phyloP scores from a whole-genome alignment of 345 rosid genomes.

The Salix koriyanagi region DNA sequence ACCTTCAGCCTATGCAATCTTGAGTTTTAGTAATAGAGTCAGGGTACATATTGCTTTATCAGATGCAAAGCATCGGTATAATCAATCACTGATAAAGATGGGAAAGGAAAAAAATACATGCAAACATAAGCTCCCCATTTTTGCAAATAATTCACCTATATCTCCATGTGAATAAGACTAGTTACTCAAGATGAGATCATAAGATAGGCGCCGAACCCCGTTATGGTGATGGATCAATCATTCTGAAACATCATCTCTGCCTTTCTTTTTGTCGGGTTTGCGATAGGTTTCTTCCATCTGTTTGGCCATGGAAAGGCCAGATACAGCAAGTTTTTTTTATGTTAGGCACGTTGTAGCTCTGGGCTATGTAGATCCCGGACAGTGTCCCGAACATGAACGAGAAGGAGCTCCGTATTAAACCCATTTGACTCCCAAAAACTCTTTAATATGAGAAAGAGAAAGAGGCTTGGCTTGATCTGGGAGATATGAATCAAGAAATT shows the following conservation, averaged over 20 bases:
- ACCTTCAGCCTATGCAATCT: background rate
- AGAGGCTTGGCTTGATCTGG: background rate
- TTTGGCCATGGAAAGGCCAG: conserved; percentile 32
- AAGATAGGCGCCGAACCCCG: background rate
- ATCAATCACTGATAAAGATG: background rate
- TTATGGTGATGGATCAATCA: background rate
- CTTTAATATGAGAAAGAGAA: background rate
- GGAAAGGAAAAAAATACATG: background rate
- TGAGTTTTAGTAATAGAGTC: background rate
- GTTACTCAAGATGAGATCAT: background rate
- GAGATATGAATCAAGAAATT: no score
- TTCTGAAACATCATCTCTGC: background rate
- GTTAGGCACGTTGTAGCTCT: conserved; percentile 46
- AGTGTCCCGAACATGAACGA: conserved; percentile 2
- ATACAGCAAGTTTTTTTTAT: conserved; percentile 26
- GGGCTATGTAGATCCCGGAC: conserved; percentile 33
- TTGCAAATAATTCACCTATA: background rate
- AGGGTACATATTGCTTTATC: background rate
- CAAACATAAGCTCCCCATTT: background rate
- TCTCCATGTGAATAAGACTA: background rate
- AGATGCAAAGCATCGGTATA: background rate
- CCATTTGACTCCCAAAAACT: background rate
- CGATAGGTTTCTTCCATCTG: conserved; percentile 40
- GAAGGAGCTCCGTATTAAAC: conserved; percentile 3
- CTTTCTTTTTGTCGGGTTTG: conserved; percentile 21